A percentile compares a stretch with the other conserved stretches of the same genome.
Conservation (phyloP, 2,329 filamentous ascomycete species). For the Ascocoryne sarcoides region DNA sequence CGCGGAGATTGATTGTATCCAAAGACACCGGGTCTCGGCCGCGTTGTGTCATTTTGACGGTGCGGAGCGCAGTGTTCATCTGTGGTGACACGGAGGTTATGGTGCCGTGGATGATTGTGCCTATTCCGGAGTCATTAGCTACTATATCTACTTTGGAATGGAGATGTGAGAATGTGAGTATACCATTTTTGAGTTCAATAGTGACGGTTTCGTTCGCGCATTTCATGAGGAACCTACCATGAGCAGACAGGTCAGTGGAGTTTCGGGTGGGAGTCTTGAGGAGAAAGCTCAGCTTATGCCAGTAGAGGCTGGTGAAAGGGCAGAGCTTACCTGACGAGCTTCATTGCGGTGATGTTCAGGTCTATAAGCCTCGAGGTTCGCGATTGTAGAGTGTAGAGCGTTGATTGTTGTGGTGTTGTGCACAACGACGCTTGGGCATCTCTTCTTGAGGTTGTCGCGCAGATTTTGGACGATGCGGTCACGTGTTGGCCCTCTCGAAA, state of each 20-base stretch:
- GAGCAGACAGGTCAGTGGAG: constrained; percentile 26
- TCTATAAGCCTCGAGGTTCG: background rate
- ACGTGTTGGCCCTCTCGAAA: too few species aligned
- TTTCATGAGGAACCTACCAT: constrained; percentile 91
- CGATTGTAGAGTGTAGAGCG: background rate
- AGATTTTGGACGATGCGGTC: background rate
- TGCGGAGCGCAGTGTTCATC: constrained; percentile 96
- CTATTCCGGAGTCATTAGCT: constrained; percentile 35
- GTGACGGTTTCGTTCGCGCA: constrained; percentile 98
- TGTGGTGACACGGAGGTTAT: constrained; percentile 94
- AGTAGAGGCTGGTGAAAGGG: constrained; percentile 19
- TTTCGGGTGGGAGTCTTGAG: constrained; percentile 32
- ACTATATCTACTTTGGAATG: too few species aligned
- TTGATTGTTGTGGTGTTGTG: background rate
- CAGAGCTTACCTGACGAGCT: constrained; percentile 80
- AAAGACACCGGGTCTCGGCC: constrained; percentile 80
- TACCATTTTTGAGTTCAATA: constrained; percentile 97
- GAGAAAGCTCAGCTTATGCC: constrained; percentile 38
- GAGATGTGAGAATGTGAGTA: constrained; percentile 12
- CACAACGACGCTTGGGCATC: background rate
- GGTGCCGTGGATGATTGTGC: constrained; percentile 92
- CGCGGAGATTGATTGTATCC: constrained; percentile 94
- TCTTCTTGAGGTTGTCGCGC: background rate
- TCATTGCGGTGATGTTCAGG: constrained; percentile 56
- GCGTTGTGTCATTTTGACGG: constrained; percentile 91